These are phyloP conservation scores for Glycine latifolia DNA, from an alignment of 306 rosid species.

Conservation along the genomic window DNA sequence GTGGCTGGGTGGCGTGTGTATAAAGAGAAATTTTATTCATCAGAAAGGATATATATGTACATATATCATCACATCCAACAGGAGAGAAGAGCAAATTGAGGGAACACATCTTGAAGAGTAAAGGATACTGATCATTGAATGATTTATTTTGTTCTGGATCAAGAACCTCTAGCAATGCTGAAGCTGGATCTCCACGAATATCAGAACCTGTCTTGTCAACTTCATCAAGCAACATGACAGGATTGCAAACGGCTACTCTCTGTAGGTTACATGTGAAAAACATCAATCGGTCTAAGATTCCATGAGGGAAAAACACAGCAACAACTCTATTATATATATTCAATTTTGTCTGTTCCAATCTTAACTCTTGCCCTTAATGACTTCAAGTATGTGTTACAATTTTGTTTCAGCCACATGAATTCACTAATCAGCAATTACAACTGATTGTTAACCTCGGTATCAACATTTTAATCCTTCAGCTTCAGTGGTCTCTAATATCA, in stretches of 20 bases:
- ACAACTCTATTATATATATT: constrained; percentile 11
- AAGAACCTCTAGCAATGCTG: constrained; percentile 97
- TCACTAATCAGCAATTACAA: too few species aligned
- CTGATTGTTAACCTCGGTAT: too few species aligned
- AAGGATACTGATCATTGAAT: constrained; percentile 99
- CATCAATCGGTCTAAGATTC: constrained; percentile 36
- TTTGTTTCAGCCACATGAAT: too few species aligned
- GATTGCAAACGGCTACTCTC: constrained; percentile 93
- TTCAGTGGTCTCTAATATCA: too few species aligned
- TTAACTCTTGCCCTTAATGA: constrained; percentile 6
- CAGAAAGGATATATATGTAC: constrained; percentile 12
- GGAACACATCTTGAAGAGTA: constrained; percentile 31
- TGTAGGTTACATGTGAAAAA: constrained; percentile 48
- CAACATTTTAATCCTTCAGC: too few species aligned
- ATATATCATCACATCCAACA: constrained; percentile 23
- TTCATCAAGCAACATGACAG: constrained; percentile 97
- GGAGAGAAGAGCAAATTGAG: neutral
- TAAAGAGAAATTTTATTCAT: neutral
- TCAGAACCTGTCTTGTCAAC: constrained; percentile 99
- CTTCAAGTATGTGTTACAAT: constrained; percentile 28
- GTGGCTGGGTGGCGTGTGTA: neutral
- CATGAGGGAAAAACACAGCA: neutral
- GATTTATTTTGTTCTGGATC: constrained; percentile 96
- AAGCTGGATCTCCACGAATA: constrained; percentile 99
- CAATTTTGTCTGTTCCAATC: constrained; percentile 30